Evolutionary conservation across 1,284 basidiomycete genomes (phyloP), one percentile per base, ranked within the genome.

Genomic region (Rhodotorula sp.): DNA sequence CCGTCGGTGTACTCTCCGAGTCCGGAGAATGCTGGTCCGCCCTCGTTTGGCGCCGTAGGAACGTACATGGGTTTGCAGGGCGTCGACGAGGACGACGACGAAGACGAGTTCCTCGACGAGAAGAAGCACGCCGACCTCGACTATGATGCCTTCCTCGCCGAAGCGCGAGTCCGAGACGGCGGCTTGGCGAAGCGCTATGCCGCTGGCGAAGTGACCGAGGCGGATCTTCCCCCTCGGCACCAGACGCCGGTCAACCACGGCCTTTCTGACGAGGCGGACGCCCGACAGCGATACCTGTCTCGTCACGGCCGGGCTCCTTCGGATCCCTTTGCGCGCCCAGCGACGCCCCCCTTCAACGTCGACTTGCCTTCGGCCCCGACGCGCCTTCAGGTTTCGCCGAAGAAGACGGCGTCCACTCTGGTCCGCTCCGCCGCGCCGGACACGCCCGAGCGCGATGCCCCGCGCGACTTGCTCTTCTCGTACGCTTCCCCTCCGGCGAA

Each of bases 351-450:
- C 4, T 73, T 75, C 47, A 51, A 52, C 15, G 67, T 76, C 59
- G 46, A 51, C 51, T 67, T 76, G 7, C 74, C 74, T 23, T 21
- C 67, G 14, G 67, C 71, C 4, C 74, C 72, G 21, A 56, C 64
- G 3, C 71, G 60, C 8, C 60, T 72, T 3, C 74, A 76, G n/a
- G 59, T 65, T 43, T 76, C 74, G 52, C 74, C 74, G 5, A 76
- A 68, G 48, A 76, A 76, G 64, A 46, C 64, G 5, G 58, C 58
- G 18, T 61, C 69, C n/a, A 48, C 62, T 1, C 56, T 73, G 20
- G 29, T 71, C 3, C 71, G 74, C 3, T 34, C 64, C 1, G 18
- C 68, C 2, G 62, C 60, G 34, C 47, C 70, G 43, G 59, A 63
- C 1, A 57, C 63, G 63, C 63, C 63, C 43, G 63, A 48, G 54